A percentile compares a stretch with the other conserved stretches of the same genome.
These are phyloP conservation scores for Anthracocystis setariae DNA, from an alignment of 1,284 basidiomycete species.

Conservation along the genomic window DNA sequence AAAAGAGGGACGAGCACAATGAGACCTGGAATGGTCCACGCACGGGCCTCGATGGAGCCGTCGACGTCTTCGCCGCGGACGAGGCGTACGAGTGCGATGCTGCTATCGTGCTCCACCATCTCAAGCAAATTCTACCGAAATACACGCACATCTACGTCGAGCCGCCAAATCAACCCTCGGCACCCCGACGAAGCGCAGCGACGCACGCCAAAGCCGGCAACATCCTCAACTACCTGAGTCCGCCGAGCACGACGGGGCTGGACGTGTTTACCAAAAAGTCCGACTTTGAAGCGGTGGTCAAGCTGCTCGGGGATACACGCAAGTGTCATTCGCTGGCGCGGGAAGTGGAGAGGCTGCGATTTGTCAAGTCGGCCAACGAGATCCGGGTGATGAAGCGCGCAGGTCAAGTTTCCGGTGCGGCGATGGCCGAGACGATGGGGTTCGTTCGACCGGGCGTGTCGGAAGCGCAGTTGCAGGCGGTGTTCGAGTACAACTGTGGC, in stretches of 20 bases:
- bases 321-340: conserved; percentile 57
- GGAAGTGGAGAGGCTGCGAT: conserved; percentile 58
- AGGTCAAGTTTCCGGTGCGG: conserved; percentile 55
- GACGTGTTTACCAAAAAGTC: conserved; percentile 62
- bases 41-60: conserved; percentile 58
- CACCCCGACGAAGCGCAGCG: conserved; percentile 45
- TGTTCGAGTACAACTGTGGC: conserved; percentile 61
- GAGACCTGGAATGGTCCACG: conserved; percentile 93
- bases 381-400: conserved; percentile 63
- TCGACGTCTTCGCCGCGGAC: conserved; percentile 65
- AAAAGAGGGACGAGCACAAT: conserved; percentile 78
- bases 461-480: conserved; percentile 60
- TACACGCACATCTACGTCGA: conserved; percentile 64
- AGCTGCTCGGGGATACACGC: conserved; percentile 58
- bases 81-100: conserved; percentile 58
- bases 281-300: conserved; percentile 63
- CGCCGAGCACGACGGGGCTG: conserved; percentile 53
- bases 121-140: conserved; percentile 52
- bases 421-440: conserved; percentile 64
- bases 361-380: conserved; percentile 62
- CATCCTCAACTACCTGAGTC: conserved; percentile 63
- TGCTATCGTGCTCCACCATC: conserved; percentile 43
- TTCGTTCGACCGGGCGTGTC: conserved; percentile 43
- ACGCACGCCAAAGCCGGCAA: conserved; percentile 27
- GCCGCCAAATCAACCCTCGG: conserved; percentile 48